Percentiles rank a stretch among this genome's conserved stretches.
phyloP scores from a whole-genome alignment of 169 alveolate species.

The Theileria annulata region DNA sequence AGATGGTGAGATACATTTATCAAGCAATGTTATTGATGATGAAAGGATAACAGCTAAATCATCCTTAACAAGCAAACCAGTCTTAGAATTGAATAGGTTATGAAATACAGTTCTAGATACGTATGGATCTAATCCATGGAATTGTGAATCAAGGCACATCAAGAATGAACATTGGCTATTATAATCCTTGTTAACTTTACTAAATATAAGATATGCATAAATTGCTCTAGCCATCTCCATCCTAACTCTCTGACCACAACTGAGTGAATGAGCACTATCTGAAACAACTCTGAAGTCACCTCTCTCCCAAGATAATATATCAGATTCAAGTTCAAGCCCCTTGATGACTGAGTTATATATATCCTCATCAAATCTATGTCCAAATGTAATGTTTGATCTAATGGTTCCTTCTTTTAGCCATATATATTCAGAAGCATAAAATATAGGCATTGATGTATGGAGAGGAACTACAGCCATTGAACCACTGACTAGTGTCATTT shows the following conservation, averaged over 20 bases:
- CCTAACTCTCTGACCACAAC: constrained; percentile 92
- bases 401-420: constrained; percentile 51
- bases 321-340: constrained; percentile 21
- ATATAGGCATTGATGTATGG: constrained; percentile 53
- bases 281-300: constrained; percentile 51
- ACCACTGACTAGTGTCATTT: constrained; percentile 50
- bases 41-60: constrained; percentile 28
- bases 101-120: neutral
- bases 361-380: constrained; percentile 20
- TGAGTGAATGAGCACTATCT: constrained; percentile 76
- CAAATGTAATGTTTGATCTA: constrained; percentile 45
- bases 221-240: constrained; percentile 89
- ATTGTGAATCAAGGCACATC: constrained; percentile 50
- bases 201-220: constrained; percentile 67
- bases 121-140: constrained; percentile 32
- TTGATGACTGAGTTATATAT: neutral
- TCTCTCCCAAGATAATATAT: constrained; percentile 45
- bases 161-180: constrained; percentile 59
- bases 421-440: constrained; percentile 55
- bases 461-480: constrained; percentile 65
- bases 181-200: constrained; percentile 39
- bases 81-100: neutral
- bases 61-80: constrained; percentile 24
- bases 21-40: neutral
- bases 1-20: neutral